phyloP scores from a whole-genome alignment of 148 eudicot genomes.

The Euryodendron excelsum region DNA sequence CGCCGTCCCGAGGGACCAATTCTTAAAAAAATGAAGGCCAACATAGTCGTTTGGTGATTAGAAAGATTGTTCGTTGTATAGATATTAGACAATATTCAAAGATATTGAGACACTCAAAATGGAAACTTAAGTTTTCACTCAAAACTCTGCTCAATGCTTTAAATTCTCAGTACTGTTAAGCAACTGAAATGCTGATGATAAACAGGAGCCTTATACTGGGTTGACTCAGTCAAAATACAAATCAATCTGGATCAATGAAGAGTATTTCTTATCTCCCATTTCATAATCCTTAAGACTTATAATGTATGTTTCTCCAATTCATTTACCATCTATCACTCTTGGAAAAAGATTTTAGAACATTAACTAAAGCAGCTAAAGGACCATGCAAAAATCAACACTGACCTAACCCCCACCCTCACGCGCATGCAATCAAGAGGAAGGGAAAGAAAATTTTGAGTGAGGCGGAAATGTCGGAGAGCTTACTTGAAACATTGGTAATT shows the following conservation, averaged over 20 bases:
- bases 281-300: background rate
- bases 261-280: background rate
- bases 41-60: background rate
- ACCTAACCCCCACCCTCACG: background rate
- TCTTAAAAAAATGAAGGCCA: background rate
- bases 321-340: background rate
- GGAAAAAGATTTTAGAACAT: background rate
- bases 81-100: background rate
- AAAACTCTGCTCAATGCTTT: background rate
- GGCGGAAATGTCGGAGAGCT: conserved; percentile 16
- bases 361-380: background rate
- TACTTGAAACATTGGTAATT: conserved; percentile 88
- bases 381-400: background rate
- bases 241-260: background rate
- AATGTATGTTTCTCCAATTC: background rate
- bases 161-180: background rate
- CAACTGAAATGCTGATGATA: background rate
- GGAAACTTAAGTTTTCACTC: background rate
- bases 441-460: background rate
- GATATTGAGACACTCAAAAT: background rate
- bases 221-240: background rate
- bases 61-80: background rate
- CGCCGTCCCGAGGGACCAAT: no score
- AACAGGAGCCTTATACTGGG: background rate
- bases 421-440: background rate